Percentiles rank a stretch among this genome's conserved stretches.
Conservation (phyloP, 140 eudicot genomes). For the Stevia rebaudiana region DNA sequence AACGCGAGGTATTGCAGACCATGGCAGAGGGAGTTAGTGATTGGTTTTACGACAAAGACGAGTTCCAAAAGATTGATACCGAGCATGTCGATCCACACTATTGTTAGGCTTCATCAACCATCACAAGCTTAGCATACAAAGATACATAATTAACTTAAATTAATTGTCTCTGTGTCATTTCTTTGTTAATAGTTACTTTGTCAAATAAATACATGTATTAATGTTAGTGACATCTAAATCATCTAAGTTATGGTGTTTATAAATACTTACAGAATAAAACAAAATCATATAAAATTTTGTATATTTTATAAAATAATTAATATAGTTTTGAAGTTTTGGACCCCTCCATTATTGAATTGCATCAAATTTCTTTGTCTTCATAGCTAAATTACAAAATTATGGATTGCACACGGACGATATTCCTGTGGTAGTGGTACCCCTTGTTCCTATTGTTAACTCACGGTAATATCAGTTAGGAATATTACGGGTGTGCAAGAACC, state of each 20-base stretch:
- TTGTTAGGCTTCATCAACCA: slow-evolving; percentile 14
- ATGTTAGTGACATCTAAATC: neutral
- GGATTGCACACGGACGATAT: neutral
- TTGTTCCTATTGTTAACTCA: neutral
- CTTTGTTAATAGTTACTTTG: slow-evolving; percentile 1
- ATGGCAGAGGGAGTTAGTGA: slow-evolving; percentile 38
- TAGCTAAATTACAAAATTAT: neutral
- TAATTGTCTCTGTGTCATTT: neutral
- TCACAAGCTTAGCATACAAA: slow-evolving; percentile 1
- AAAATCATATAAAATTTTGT: no score
- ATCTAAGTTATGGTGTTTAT: neutral
- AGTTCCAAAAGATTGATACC: slow-evolving; percentile 18
- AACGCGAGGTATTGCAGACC: slow-evolving; percentile 29
- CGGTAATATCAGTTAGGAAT: neutral
- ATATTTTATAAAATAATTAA: neutral
- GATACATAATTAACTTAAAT: neutral
- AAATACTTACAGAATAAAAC: no score
- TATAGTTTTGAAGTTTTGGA: neutral
- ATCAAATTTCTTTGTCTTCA: neutral
- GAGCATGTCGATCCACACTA: slow-evolving; percentile 30
- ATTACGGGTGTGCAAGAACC: no score
- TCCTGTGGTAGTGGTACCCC: neutral
- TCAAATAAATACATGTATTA: slow-evolving; percentile 10
- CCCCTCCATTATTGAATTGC: neutral
- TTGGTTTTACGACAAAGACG: slow-evolving; percentile 30